Base-by-base conservation (phyloP, 495 filamentous ascomycete genomes). In the Niebla homalea region DNA sequence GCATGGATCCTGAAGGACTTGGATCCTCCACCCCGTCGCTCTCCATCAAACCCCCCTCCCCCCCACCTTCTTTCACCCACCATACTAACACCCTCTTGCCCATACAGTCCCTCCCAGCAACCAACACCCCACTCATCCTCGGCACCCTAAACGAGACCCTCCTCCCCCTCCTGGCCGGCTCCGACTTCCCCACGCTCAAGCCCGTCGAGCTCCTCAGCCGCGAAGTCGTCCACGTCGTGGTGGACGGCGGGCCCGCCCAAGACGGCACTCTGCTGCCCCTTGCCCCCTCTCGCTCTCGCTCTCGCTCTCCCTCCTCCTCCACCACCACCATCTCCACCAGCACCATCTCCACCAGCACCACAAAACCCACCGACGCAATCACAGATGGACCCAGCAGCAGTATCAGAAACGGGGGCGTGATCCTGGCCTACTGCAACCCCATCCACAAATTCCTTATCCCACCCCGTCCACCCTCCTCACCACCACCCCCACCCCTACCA, bases 91-190 rank as follows among this genome's bases (percentile, higher is more conserved):
- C 23, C 38, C 38, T 7, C 43, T 46, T 48, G 8, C 14, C 38
- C 23, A 42, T 5, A 21, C 56, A 38, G 21, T 32, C 54, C 5
- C 46, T 48, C 12, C 19, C 43, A 5, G 40, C 51, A 15, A 43
- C 55, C n/a, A 15, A 26, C 10, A 11, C 40, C 12, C n/a, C 38
- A 7, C n/a, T 54, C 0, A 40, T 54, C 36, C n/a, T 59, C n/a
- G 57, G 57, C 4, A 37, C 42, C 0, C 2, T 59, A 15, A 26
- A 45, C 26, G 41, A 52, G 29, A 20, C n/a, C 14, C 19, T 53
- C 5, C 44, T 53, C 3, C n/a, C 38, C 49, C 38, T 56, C 7
- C 44, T 56, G 0, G 36, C 41, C 2, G 49, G 37, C 45, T 35
- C 26, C 23, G 29, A 23, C 42, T 29, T 48, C 22, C 43, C 18